A percentile compares a stretch with the other conserved stretches of the same genome.
Conservation (phyloP, 2,329 filamentous ascomycete species). For the Talaromyces amestolkiae region DNA sequence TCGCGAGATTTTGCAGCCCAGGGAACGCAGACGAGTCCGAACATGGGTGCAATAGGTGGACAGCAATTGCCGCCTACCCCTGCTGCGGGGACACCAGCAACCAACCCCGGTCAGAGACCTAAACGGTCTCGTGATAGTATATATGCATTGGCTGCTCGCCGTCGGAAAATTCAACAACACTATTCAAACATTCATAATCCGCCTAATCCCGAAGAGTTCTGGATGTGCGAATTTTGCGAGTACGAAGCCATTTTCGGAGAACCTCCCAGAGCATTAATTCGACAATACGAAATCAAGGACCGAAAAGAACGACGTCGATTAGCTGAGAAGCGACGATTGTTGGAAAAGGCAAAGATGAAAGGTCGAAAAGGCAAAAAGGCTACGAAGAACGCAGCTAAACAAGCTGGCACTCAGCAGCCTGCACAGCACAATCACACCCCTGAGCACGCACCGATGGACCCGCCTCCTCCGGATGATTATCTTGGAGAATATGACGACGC, state of each 20-base stretch:
- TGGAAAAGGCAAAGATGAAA: constrained; percentile 95
- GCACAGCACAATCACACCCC: constrained; percentile 39
- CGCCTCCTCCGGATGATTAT: constrained; percentile 51
- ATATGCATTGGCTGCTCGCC: constrained; percentile 70
- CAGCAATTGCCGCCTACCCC: constrained; percentile 26
- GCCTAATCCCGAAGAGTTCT: constrained; percentile 69
- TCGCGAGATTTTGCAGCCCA: constrained; percentile 50
- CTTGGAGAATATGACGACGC: constrained; percentile 52
- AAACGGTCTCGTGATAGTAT: constrained; percentile 67
- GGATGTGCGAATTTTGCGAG: constrained; percentile 98
- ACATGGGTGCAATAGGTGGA: constrained; percentile 38
- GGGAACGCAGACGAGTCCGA: constrained; percentile 57
- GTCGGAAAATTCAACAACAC: constrained; percentile 73
- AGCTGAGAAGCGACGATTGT: constrained; percentile 76
- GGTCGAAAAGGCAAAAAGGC: constrained; percentile 84
- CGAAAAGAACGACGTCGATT: constrained; percentile 77
- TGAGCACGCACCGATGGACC: constrained; percentile 38
- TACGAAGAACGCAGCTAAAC: constrained; percentile 62
- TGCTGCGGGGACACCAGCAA: constrained; percentile 42
- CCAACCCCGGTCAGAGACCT: constrained; percentile 58
- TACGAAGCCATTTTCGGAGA: constrained; percentile 94
- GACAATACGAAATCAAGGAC: constrained; percentile 92
- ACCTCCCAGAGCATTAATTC: constrained; percentile 78
- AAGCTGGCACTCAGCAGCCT: constrained; percentile 32
- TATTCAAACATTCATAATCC: constrained; percentile 74